Percentiles rank a stretch among this genome's conserved stretches.
phyloP scores from a whole-genome alignment of 371 early-diverging fungal genomes.

The Coemansia sp. region DNA sequence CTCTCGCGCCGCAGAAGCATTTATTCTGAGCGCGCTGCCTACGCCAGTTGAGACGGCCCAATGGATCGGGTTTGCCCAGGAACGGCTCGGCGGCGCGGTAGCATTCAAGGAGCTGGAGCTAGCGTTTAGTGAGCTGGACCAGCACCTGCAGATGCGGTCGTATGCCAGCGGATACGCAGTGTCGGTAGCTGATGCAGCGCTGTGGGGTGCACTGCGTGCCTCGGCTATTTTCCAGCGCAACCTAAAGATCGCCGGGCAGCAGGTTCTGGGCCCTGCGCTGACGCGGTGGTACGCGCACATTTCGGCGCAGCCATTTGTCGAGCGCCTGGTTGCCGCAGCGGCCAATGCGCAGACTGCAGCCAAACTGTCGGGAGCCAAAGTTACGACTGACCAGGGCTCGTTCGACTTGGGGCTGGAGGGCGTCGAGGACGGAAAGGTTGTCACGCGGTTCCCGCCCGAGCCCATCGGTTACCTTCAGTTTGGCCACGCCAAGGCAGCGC shows the following conservation, averaged over 20 bases:
- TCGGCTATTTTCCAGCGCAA: conserved; percentile 77
- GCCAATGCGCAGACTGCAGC: conserved; percentile 11
- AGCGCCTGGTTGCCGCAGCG: conserved; percentile 54
- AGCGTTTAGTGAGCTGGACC: conserved; percentile 68
- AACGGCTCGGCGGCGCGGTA: conserved; percentile 57
- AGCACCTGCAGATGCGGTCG: conserved; percentile 75
- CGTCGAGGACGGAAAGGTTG: conserved; percentile 83
- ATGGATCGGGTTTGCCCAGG: conserved; percentile 36
- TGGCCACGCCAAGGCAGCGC: conserved; percentile 99
- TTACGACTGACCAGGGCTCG: conserved; percentile 77
- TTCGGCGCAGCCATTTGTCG: conserved; percentile 60
- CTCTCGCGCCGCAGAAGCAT: conserved; percentile 4
- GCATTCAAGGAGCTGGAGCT: conserved; percentile 69
- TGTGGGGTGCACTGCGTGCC: conserved; percentile 87
- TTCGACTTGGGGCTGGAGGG: conserved; percentile 88
- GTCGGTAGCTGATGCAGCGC: conserved; percentile 78
- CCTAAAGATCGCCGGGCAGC: conserved; percentile 62
- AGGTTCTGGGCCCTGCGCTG: conserved; percentile 68
- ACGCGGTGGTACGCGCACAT: conserved; percentile 83
- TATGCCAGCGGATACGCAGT: conserved; percentile 78
- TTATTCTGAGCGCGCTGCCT: background rate
- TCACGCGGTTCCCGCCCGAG: conserved; percentile 99
- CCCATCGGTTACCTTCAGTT: conserved; percentile 98
- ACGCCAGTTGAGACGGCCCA: background rate
- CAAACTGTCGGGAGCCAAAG: background rate